Evolutionary conservation across 805 yeast species (phyloP), one percentile per base, ranked within the genome.

Genomic region (Suhomyces pyralidae): DNA sequence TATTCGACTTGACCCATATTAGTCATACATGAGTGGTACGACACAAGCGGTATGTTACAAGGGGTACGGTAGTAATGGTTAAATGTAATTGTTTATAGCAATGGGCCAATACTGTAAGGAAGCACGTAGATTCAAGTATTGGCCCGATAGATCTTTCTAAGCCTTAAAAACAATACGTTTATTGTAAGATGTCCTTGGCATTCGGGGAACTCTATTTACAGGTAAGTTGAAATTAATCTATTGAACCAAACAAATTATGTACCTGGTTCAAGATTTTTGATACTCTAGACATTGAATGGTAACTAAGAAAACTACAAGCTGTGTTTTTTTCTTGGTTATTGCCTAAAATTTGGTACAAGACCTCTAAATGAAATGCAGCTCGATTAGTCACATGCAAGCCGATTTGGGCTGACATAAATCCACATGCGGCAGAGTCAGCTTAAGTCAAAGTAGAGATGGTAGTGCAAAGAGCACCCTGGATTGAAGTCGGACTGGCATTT

Each of bases 401-500:
- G 17, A 6, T 30, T 32, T 32, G 17, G 17, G 36, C 36, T 15
- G 7, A n/a, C 12, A 9, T 32, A 28, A 28, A 12, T n/a, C 32
- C n/a, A 19, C n/a, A 17, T 17, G 24, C 12, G 20, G 24, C 17
- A 38, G 20, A 12, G 8, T 19, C 10, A 19, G 24, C 20, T 19
- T 7, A 44, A 12, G 19, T 69, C 70, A 48, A 75, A 75, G 56
- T 75, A 75, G 14, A 73, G 48, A 40, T 64, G 53, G 51, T 71
- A 70, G 56, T 75, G 79, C 7, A 58, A 54, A n/a, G 67, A 55
- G 55, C 79, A 75, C 3, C 64, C 64, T 2, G 77, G 76, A 56
- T 75, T 75, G 56, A 74, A 74, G 7, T 40, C 30, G 1, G 66
- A 58, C 1, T 40, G 40, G 55, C 79, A 74, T 32, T 50, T 45